These are phyloP conservation scores for Coniferiporia weirii DNA, from an alignment of 1,284 basidiomycete genomes.

Conservation along the genomic window DNA sequence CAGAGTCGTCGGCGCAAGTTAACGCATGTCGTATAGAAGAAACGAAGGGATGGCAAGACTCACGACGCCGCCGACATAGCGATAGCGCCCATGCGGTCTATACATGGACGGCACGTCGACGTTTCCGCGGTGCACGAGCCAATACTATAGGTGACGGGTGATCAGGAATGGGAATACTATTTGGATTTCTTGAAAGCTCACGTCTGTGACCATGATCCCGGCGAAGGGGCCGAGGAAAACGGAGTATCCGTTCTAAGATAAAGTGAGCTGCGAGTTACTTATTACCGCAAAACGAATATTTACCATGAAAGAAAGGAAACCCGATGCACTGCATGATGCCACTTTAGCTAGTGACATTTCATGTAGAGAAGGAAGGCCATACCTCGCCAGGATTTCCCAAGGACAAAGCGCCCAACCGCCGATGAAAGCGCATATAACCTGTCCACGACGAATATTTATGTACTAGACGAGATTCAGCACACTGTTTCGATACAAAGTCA, in stretches of 20 bases:
- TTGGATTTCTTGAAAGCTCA: constrained; percentile 29
- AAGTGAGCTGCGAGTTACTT: no score
- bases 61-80: constrained; percentile 60
- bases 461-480: constrained; percentile 30
- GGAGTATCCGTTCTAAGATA: constrained; percentile 52
- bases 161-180: not conserved
- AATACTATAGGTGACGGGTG: constrained; percentile 40
- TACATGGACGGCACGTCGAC: constrained; percentile 73
- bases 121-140: constrained; percentile 55
- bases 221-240: constrained; percentile 72
- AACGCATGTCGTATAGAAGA: not conserved
- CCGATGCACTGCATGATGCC: constrained; percentile 35
- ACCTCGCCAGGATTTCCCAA: constrained; percentile 51
- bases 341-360: constrained; percentile 9
- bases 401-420: constrained; percentile 62
- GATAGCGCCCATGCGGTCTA: constrained; percentile 57
- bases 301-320: constrained; percentile 48
- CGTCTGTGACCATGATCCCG: constrained; percentile 69
- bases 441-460: constrained; percentile 73
- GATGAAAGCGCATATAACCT: constrained; percentile 65
- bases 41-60: constrained; percentile 24
- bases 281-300: not conserved
- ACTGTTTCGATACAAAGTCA: constrained; percentile 16
- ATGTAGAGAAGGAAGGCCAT: not conserved
- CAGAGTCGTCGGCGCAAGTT: constrained; percentile 4